Base-by-base conservation (phyloP, 495 filamentous ascomycete species). In the Podospora fimiseda region DNA sequence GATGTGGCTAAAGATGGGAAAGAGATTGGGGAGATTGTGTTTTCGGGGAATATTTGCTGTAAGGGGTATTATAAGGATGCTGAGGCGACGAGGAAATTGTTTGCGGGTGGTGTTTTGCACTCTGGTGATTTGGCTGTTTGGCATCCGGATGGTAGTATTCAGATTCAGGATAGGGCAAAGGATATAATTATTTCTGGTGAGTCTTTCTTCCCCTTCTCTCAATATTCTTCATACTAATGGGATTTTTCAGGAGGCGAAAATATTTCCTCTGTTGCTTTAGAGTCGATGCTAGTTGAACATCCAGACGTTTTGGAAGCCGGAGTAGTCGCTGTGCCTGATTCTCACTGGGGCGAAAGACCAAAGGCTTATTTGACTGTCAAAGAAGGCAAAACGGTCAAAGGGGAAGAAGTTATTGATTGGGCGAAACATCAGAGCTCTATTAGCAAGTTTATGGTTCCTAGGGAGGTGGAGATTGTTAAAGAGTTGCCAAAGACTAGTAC, bases 171-270 rank as follows among this genome's bases (percentile, higher is more conserved):
- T 67, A 78, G 93, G 33, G 88, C 88, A 3, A 98, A 97, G 72
- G 93, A 98, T 65, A 96, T 98, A 42, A 97, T 98, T 46, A 98
- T 98, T 54, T 95, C 89, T 56, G 93, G 90, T 91, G 75, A 50
- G 80, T 71, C 23, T n/a, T n/a, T n/a, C n/a, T 6, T 27, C 46
- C 14, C 15, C 11, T 24, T 22, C 27, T 23, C 14, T 8, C 15
- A 14, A 9, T 20, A 22, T 42, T 24, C 21, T 24, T 41, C 23
- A 33, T 33, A 33, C 27, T 33, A 33, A 33, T 33, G 11, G 5
- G 11, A 6, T 37, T 20, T 54, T 4, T 38, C 48, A 93, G 90
- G 93, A 43, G 93, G 93, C 50, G 93, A 98, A 66, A 98, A 98
- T 63, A 97, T 98, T 50, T 95, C 89, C 9, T 93, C 88, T 1